Base-by-base conservation (phyloP, 192 early-diverging fungal genomes). In the Endogone sp. region DNA sequence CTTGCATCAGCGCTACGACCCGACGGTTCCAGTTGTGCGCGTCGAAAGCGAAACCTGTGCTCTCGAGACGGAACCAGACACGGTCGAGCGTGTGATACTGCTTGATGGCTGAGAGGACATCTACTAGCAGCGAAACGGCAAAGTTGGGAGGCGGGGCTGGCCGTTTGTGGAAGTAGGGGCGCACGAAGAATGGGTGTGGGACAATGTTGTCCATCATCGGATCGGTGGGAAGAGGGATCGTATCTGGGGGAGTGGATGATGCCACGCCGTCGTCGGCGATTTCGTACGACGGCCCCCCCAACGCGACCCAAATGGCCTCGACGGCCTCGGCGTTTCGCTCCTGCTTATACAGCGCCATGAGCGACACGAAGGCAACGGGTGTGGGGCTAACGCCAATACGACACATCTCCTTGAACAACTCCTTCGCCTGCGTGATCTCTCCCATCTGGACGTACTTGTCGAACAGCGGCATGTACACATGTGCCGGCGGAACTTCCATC, bases 21-120 rank as follows among this genome's bases (percentile, higher is more conserved):
- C 82, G 85, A 16, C 78, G 71, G 49, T 87, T 87, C 76, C 77
- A 87, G 63, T 87, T 87, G 24, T 72, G 32, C 1, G 74, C 80
- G 70, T 85, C 83, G 68, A 87, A 87, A 49, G 56, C 28, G 59
- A 76, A 87, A 3, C 63, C 68, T 23, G 73, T 21, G 1, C 60
- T 22, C 44, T 72, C 66, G 2, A 87, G 68, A 20, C 66, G 29
- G 0, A 25, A 55, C 85, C 85, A 87, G 3, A 83, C 71, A 11
- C 55, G 26, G 23, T 77, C 66, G 20, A 80, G 70, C 23, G 80
- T 66, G 21, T 71, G 55, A 21, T 67, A 55, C 44, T 71, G 56
- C 3, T 75, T 69, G 44, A 77, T 73, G 13, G 66, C 65, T 10
- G 56, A 27, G 4, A 87, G 68, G 2, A 80, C 58, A 54, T 83